These are phyloP conservation scores for Parietichytrium sp. DNA, from an alignment of 108 stramenopile species.

Conservation along the genomic window DNA sequence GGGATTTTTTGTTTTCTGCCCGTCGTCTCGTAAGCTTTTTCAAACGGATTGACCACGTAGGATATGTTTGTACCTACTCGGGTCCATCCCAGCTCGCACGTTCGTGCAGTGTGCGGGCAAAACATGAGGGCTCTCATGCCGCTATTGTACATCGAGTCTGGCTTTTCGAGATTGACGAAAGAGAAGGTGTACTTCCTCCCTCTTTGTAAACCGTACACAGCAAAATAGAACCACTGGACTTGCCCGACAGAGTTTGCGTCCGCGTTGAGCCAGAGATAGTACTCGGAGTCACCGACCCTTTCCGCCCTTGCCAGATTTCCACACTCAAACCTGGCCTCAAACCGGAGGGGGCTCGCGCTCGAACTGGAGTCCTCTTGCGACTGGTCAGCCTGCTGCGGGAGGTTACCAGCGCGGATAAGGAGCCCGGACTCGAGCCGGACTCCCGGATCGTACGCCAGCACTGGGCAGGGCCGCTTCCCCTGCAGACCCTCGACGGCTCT, in stretches of 20 bases:
- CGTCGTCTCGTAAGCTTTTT: not conserved
- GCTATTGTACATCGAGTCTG: constrained; percentile 54
- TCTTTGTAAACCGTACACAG: constrained; percentile 52
- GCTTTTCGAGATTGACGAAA: constrained; percentile 58
- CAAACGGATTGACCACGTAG: constrained; percentile 44
- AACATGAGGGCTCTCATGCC: constrained; percentile 64
- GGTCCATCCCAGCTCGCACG: constrained; percentile 46
- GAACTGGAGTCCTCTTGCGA: too few species aligned
- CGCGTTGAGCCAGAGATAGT: constrained; percentile 57
- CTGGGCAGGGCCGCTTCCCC: too few species aligned
- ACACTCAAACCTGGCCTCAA: not conserved
- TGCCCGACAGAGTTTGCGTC: constrained; percentile 58
- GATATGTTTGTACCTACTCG: constrained; percentile 48
- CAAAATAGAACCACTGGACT: constrained; percentile 68
- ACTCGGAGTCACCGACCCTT: constrained; percentile 40
- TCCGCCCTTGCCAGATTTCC: constrained; percentile 14
- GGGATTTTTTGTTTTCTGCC: constrained; percentile 39
- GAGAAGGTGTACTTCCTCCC: constrained; percentile 50
- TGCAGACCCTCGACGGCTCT: too few species aligned
- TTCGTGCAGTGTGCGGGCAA: not conserved
- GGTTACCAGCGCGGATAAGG: too few species aligned
- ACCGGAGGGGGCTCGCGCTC: too few species aligned
- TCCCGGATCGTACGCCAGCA: too few species aligned
- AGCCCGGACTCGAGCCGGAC: not conserved
- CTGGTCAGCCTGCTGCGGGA: too few species aligned